Base-by-base conservation (phyloP, 768 basidiomycete species). In the Lactifluus pinguis region DNA sequence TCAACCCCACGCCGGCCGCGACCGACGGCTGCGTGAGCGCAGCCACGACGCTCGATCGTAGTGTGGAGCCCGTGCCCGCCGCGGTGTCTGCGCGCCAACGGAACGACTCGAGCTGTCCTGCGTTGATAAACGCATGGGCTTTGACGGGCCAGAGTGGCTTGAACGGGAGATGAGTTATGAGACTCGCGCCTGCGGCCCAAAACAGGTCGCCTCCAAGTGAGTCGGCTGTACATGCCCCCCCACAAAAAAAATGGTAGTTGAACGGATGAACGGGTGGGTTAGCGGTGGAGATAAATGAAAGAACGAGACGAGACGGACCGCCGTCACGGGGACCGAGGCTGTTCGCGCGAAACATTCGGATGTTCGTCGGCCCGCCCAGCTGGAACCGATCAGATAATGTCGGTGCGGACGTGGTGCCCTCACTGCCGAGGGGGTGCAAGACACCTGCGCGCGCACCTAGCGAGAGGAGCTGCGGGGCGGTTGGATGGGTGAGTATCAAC, bases 321-420 rank as follows among this genome's bases (percentile, higher is more conserved):
- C 83, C 81, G 62, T 94, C 91, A 21, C 78, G 79, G 0, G 88
- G 86, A 5, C 94, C 94, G 75, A 97, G 76, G 4, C 84, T 77
- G 68, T 89, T 91, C 6, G 78, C 76, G 48, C 79, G 79, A 73
- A 95, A 95, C 53, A 83, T 81, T 6, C 97, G 78, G 0, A 98
- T 78, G 55, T 84, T 91, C 7, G 86, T 82, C 0, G 97, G 94
- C 0, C 97, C 97, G 29, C 97, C 97, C 0, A 98, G 79, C 65
- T 95, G 94, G 71, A 93, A 93, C 6, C 93, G 83, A 73, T 99
- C 97, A 1, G 84, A 79, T 67, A 91, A 87, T 25, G 84, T 79
- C 7, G 81, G 78, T 13, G 76, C 72, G 11, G 76, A 73, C 11
- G 75, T 74, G 32, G 34, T 32, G 14, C 47, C 15, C 3, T 48